These are phyloP conservation scores for Evernia prunastri DNA, from an alignment of 495 filamentous ascomycete genomes.

Conservation along the genomic window DNA sequence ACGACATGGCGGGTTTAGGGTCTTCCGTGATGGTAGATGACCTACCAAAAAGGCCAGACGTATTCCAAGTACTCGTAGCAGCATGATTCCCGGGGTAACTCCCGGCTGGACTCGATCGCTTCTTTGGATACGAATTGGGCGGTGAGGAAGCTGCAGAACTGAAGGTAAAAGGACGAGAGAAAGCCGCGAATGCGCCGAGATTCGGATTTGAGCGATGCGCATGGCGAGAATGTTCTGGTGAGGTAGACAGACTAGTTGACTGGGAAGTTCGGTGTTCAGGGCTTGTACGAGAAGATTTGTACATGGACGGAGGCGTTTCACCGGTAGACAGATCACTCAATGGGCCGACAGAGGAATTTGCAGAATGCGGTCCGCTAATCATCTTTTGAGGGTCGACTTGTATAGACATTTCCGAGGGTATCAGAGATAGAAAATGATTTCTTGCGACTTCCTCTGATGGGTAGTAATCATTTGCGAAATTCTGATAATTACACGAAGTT, in stretches of 20 bases:
- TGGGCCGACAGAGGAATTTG: conserved; percentile 19
- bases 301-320: conserved; percentile 55
- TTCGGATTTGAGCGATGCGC: conserved; percentile 45
- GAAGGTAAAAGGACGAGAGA: conserved; percentile 66
- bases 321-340: conserved; percentile 47
- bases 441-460: conserved; percentile 54
- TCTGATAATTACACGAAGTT: neutral
- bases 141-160: conserved; percentile 64
- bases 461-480: conserved; percentile 63
- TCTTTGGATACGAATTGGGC: conserved; percentile 45
- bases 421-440: conserved; percentile 35
- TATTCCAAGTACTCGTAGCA: conserved; percentile 59
- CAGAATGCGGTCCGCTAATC: conserved; percentile 17
- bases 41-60: conserved; percentile 50
- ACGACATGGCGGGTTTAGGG: conserved; percentile 23
- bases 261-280: conserved; percentile 33
- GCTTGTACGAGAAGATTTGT: conserved; percentile 18
- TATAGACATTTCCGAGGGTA: conserved; percentile 14
- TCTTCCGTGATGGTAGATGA: conserved; percentile 32
- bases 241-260: conserved; percentile 62
- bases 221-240: conserved; percentile 56
- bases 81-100: conserved; percentile 56
- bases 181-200: conserved; percentile 58
- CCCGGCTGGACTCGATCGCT: conserved; percentile 60
- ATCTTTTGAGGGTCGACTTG: conserved; percentile 13